Base-by-base conservation (phyloP, 495 filamentous ascomycete genomes). In the Daldinia caldariorum region DNA sequence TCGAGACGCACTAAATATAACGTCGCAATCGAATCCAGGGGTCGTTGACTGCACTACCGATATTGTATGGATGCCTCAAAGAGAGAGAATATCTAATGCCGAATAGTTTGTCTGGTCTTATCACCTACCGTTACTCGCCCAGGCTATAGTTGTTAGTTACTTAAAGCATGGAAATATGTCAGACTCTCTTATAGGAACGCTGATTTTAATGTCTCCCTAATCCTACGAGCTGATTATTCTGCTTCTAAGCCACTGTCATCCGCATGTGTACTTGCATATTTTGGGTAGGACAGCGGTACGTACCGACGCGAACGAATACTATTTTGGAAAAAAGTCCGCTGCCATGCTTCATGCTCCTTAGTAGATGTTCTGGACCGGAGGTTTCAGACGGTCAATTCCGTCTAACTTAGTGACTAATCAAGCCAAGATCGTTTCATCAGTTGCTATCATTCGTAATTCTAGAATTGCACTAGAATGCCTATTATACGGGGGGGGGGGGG, bases 321-420 rank as follows among this genome's bases (percentile, higher is more conserved):
- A 53, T 53, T 32, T 32, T 53, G 49, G 49, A 61, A 49, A n/a
- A 53, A 61, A 54, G 22, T 26, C 60, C 32, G 47, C 20, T 57
- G 34, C 50, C 58, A 47, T 62, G 41, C 47, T 66, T 61, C 1
- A 34, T 68, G 13, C 59, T 59, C 54, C 18, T 60, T 35, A 39
- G 55, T 8, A 54, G 38, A 65, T 13, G 61, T 61, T 61, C 58
- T 70, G 57, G 62, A 70, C 67, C 63, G 29, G 49, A 47, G 43
- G 69, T 58, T 67, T 72, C 55, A 61, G 32, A 51, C 50, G 49
- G 37, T 47, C 32, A 62, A 66, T 70, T 39, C 57, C 67, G 47
- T 51, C 10, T 26, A 26, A 26, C 26, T 10, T 55, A 34, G 22
- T 43, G 37, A 9, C 53, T 26, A n/a, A 61, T 59, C 54, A 34